phyloP scores from a whole-genome alignment of 768 basidiomycete species.

The Leccinum broughii region DNA sequence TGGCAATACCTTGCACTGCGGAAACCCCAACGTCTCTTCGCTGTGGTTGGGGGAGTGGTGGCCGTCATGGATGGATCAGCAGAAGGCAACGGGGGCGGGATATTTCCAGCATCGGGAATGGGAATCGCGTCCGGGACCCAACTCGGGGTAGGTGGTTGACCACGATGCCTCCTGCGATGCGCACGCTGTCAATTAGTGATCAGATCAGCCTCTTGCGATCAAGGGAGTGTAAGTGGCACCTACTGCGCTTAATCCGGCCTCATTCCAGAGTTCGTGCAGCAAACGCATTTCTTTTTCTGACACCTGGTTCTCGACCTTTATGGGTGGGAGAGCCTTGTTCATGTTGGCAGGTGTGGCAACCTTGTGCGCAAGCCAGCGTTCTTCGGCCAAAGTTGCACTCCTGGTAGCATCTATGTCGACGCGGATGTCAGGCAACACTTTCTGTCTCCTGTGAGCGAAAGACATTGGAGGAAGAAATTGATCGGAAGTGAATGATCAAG shows the following conservation, averaged over 20 bases:
- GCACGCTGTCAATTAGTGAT: conserved; percentile 21
- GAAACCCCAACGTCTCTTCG: conserved; percentile 19
- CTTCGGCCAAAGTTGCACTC: not conserved
- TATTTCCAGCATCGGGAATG: conserved; percentile 11
- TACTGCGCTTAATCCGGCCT: conserved; percentile 24
- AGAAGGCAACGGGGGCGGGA: not conserved
- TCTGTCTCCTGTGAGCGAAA: conserved; percentile 11
- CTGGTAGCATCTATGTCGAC: not conserved
- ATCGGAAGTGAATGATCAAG: no score
- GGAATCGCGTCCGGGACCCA: conserved; percentile 14
- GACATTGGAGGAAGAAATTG: conserved; percentile 13
- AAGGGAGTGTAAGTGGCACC: not conserved
- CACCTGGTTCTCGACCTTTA: conserved; percentile 19
- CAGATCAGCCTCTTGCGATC: conserved; percentile 2
- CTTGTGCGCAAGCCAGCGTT: not conserved
- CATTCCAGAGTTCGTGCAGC: conserved; percentile 30
- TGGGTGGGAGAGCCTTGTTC: conserved; percentile 17
- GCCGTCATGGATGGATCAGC: conserved; percentile 4
- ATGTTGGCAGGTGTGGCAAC: not conserved
- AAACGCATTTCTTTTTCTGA: conserved; percentile 20
- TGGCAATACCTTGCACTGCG: conserved; percentile 22
- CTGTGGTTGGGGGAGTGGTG: not conserved
- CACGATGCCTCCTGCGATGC: conserved; percentile 21
- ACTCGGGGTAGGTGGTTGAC: not conserved
- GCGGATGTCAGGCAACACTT: conserved; percentile 26